Evolutionary conservation across 75 land plant species (phyloP), one percentile per base, ranked within the genome.

Genomic region (Sequoia sempervirens): DNA sequence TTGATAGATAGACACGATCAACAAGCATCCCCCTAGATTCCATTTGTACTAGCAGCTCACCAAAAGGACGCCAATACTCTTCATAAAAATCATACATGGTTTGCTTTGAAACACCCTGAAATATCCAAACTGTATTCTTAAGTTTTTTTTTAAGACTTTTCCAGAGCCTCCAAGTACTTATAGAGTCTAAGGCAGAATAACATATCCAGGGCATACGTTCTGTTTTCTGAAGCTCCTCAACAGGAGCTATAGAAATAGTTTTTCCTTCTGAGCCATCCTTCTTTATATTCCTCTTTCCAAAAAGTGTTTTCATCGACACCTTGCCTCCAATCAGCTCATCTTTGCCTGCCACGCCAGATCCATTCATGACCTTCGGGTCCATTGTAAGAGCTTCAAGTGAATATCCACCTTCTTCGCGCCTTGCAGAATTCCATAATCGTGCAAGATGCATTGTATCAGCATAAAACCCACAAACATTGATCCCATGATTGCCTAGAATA

Each of bases 381-480:
- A 89, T 66, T n/a, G 95, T 90, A 43, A 97, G 91, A 80, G 95
- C 93, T 89, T 97, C 99, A 46, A 97, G 93, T 36, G 98, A 95
- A 88, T 97, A 97, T 23, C 98, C 98, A 85, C 97, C 98, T 69
- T 86, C 84, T 14, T 45, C 66, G 15, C 87, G 79, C 54, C 97
- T 90, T 68, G 95, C 95, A 84, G 99, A 97, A 88, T 97, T 90
- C 93, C 93, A 94, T 12, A 97, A 87, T 37, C 96, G 91, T 61
- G 99, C 99, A 90, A 97, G 94, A 86, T 97, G 99, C 95, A 97
- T 94, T 28, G 97, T 97, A 79, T 97, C 97, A 34, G 93, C 96
- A 89, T 95, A 90, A 69, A 97, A 95, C 12, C 99, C 99, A 82
- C 90, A 73, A 75, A 92, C 84, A 73, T 89, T 88, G 41, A 97